These are phyloP conservation scores for Euphorbia peplus DNA, from an alignment of 345 rosid genomes.

Conservation along the genomic window DNA sequence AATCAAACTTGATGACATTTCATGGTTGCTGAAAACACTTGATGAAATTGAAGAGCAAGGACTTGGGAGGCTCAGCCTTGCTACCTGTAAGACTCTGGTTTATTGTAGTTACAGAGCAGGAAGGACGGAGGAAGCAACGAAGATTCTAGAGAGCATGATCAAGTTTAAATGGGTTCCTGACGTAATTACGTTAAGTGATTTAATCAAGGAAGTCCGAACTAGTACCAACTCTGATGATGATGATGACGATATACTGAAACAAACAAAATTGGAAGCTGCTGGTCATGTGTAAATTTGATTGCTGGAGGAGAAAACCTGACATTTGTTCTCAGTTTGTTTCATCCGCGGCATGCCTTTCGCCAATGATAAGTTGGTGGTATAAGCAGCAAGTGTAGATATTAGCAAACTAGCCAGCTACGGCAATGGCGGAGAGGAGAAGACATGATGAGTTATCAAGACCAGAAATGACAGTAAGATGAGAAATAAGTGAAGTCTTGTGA, in stretches of 20 bases:
- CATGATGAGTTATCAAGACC: too few species aligned
- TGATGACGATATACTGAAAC: slow-evolving; percentile 19
- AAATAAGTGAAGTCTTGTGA: background rate
- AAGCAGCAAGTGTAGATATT: background rate
- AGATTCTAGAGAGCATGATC: slow-evolving; percentile 47
- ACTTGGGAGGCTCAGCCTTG: slow-evolving; percentile 39
- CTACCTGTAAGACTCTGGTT: slow-evolving; percentile 47
- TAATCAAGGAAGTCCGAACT: slow-evolving; percentile 19
- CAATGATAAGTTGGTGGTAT: background rate
- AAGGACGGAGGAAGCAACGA: slow-evolving; percentile 44
- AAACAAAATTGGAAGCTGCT: slow-evolving; percentile 21
- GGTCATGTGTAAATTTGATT: slow-evolving; percentile 14
- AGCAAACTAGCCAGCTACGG: background rate
- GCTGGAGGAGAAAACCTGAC: slow-evolving; percentile 12
- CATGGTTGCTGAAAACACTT: slow-evolving; percentile 27
- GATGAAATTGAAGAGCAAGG: slow-evolving; percentile 40
- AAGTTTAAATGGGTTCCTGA: slow-evolving; percentile 49
- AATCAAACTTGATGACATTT: slow-evolving; percentile 17
- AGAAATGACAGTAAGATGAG: too few species aligned
- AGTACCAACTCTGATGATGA: slow-evolving; percentile 11
- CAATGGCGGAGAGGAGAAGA: background rate
- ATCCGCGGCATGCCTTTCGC: background rate
- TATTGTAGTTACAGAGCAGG: slow-evolving; percentile 44
- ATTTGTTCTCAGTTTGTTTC: background rate
- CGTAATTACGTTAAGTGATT: slow-evolving; percentile 33